Evolutionary conservation across 1,139 yeast genomes (phyloP), one percentile per base, ranked within the genome.

Genomic region (Diutina mesorugosa): DNA sequence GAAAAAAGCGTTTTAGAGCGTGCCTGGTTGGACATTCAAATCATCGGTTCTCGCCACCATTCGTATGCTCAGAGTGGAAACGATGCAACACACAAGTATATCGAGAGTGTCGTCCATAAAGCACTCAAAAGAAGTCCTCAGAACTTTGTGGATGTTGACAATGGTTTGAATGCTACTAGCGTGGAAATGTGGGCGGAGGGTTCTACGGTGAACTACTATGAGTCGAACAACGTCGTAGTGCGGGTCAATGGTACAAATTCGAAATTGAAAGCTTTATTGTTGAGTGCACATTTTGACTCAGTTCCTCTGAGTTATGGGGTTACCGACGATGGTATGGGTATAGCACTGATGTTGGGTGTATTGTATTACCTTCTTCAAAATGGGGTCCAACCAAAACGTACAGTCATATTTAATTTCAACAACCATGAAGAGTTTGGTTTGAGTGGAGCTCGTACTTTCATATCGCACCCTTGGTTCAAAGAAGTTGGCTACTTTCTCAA

Each of bases 271-370:
- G 95, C 90, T 0, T 70, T 90, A 4, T 71, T 91, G 55, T 66
- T 91, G 4, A 86, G 95, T 61, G 91, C 97, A 3, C 97, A 91
- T 69, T 91, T 73, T 65, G 97, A 91, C 70, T 84, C 95, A 8
- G 97, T 90, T 2, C 95, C 97, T 16, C 81, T 95, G 3, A 84
- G 91, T 14, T 82, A 74, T 65, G 97, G 98, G 35, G 83, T 95
- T 5, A 90, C 97, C 6, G 98, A 91, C 67, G 97, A 89, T 66
- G 97, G 97, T 0, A 85, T 85, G 73, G 97, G 97, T n/a, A 77
- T 89, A 59, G 96, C 93, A 1, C 79, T 93, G 6, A 72, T 90
- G 77, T 72, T 90, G 52, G 96, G 93, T 1, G 72, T 87, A 2
- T 71, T 90, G 59, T 74, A 81, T 54, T 71, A 81, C 61, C 66